Evolutionary conservation across 2,329 filamentous ascomycete species (phyloP), one percentile per base, ranked within the genome.

Genomic region (Graphilbum sp.): DNA sequence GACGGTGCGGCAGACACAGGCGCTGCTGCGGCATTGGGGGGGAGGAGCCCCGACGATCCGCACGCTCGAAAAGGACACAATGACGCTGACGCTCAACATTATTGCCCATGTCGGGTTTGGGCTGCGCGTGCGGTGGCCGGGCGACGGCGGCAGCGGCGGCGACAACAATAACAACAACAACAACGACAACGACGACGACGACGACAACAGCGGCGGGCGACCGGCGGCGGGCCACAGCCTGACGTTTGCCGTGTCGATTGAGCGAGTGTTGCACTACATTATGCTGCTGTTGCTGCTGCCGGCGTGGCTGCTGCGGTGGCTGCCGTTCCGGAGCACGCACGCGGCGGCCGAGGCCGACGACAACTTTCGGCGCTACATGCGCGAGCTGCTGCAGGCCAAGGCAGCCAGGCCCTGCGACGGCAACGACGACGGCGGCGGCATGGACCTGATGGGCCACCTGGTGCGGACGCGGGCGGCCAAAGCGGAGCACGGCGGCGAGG

Each of bases 61-160:
- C 29, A 67, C 73, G 6, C 58, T 68, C 15, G 71, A 77, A 31
- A 58, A 63, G 19, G 79, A 84, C 46, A 75, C 76, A 1, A 84
- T 83, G 74, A 59, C 60, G 16, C 57, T 70, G 42, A 63, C 65
- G 16, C 58, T 72, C 38, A 66, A 72, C 47, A 67, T 72, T 43
- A 71, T 72, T 39, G 58, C 75, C 44, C 73, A 73, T 43, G 78
- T 83, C 39, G 82, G 81, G 0, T 87, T 87, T 50, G 80, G 79
- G 5, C 56, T 76, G 39, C 59, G 58, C 17, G 53, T 76, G 43
- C 50, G 69, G 13, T 77, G 72, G 72, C 72, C 80, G 1, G 75
- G 77, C 21, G 68, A 82, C 55, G n/a, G n/a, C n/a, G n/a, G n/a
- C n/a, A n/a, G n/a, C n/a, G n/a, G n/a, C n/a, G n/a, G n/a, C n/a